phyloP scores from a whole-genome alignment of 768 basidiomycete genomes.

The Mycena polygramma region DNA sequence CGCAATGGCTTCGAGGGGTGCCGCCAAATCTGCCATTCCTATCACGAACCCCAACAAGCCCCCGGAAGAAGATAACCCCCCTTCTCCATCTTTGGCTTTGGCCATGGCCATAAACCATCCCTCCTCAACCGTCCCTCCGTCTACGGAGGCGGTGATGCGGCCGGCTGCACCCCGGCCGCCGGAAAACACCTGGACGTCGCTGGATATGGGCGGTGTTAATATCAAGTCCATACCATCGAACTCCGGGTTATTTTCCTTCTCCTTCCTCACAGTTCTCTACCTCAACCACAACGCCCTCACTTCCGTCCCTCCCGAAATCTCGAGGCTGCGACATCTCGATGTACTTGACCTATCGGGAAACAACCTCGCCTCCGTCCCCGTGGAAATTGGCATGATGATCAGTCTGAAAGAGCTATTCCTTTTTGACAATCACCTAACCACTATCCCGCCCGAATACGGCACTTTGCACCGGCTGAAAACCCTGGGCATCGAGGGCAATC shows the following conservation, averaged over 20 bases:
- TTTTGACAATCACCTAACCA: constrained; percentile 94
- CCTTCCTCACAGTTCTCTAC: constrained; percentile 94
- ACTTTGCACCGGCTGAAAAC: constrained; percentile 93
- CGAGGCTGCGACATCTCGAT: constrained; percentile 87
- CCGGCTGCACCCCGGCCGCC: constrained; percentile 75
- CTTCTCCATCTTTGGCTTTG: constrained; percentile 49
- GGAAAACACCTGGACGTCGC: constrained; percentile 86
- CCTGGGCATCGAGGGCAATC: constrained; percentile 97
- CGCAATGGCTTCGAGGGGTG: constrained; percentile 91
- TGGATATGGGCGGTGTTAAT: constrained; percentile 97
- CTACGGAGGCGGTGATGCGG: constrained; percentile 72
- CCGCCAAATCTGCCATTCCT: constrained; percentile 88
- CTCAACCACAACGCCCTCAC: constrained; percentile 94
- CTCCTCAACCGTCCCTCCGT: constrained; percentile 81
- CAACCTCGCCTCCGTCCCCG: constrained; percentile 79
- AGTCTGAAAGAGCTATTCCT: constrained; percentile 92
- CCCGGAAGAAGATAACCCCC: constrained; percentile 49
- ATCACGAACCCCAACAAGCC: constrained; percentile 92
- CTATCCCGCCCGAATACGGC: constrained; percentile 89
- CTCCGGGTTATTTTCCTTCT: constrained; percentile 85
- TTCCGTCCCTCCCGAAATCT: constrained; percentile 84
- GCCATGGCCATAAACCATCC: constrained; percentile 68
- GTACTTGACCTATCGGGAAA: constrained; percentile 95
- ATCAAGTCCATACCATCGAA: constrained; percentile 89
- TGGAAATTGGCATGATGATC: constrained; percentile 92